Base-by-base conservation (phyloP, 2,329 filamentous ascomycete species). In the Leptographium lundbergii region DNA sequence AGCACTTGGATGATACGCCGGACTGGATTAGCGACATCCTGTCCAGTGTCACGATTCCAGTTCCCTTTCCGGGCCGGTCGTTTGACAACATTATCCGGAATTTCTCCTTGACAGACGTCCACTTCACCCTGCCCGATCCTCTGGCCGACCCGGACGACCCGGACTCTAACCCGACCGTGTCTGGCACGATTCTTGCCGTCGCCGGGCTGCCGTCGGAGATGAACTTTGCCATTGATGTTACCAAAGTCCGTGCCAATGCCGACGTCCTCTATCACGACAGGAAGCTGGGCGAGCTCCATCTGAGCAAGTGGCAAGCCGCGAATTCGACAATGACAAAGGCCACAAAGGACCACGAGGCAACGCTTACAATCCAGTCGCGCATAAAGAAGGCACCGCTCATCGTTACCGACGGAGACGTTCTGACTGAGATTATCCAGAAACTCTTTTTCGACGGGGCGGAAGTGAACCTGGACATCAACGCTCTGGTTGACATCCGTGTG, bases 61-160 rank as follows among this genome's bases (percentile, higher is more conserved):
- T 97, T 7, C 87, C 90, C 6, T 88, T 97, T 62, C 89, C 90
- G 0, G 90, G 90, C 6, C 83, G 85, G 60, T 85, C 85, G 0
- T 86, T 96, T 66, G 90, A 91, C 64, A 85, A 88, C 63, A 74
- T 96, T 19, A 87, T 99, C 68, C 87, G 86, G 65, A 92, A 94
- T 65, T 96, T 97, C 69, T 88, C 90, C 25, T 75, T 97, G 64
- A 83, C 85, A 2, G 82, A 96, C 68, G 89, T 95, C 48, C 84
- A 95, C 66, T 96, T 99, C 70, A 83, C 82, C 55, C 75, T 99
- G 53, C 94, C 94, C 0, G 84, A 91, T 66, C 87, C 89, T 0
- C 81, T 86, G 66, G 89, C 90, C 2, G 84, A 91, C 22, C 88
- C 89, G 0, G 82, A 80, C 60, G 82, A 85, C 13, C 88, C 89